Evolutionary conservation across 169 alveolate genomes (phyloP).

Genomic region (Plasmodium inui): DNA sequence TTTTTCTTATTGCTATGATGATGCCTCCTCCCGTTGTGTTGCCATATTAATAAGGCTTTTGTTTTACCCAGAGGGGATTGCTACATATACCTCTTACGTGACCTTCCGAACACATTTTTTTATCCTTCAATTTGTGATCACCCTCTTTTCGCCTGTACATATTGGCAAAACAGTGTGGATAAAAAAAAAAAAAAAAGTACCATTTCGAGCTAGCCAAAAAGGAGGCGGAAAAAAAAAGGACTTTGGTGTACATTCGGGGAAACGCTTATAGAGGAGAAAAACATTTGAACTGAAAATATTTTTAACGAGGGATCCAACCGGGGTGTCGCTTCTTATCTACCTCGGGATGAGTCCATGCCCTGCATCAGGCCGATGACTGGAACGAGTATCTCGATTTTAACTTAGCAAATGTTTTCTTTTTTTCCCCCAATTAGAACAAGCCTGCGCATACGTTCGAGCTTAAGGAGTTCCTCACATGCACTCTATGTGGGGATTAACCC

Average conservation of each 20-base stretch:
- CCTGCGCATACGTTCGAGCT: neutral
- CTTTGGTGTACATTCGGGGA: neutral
- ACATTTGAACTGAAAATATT: neutral
- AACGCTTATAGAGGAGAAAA: neutral
- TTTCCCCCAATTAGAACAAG: neutral
- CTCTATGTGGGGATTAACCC: neutral
- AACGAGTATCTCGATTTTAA: neutral
- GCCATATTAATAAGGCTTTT: neutral
- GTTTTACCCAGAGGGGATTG: neutral
- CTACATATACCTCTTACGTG: neutral
- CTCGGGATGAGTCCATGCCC: neutral
- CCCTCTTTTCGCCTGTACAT: neutral
- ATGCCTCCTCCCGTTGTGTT: neutral
- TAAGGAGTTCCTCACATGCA: neutral
- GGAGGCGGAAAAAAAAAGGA: neutral
- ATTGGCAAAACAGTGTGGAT: neutral
- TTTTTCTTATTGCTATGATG: neutral
- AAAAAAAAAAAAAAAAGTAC: neutral
- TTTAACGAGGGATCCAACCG: neutral
- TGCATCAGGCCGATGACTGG: neutral
- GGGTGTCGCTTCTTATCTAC: neutral
- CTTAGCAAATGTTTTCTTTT: neutral
- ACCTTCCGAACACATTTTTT: neutral
- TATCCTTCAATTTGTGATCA: neutral
- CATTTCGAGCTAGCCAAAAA: neutral